Evolutionary conservation across 2,329 filamentous ascomycete species (phyloP), one percentile per base, ranked within the genome.

Genomic region (Aspergillus sp.): DNA sequence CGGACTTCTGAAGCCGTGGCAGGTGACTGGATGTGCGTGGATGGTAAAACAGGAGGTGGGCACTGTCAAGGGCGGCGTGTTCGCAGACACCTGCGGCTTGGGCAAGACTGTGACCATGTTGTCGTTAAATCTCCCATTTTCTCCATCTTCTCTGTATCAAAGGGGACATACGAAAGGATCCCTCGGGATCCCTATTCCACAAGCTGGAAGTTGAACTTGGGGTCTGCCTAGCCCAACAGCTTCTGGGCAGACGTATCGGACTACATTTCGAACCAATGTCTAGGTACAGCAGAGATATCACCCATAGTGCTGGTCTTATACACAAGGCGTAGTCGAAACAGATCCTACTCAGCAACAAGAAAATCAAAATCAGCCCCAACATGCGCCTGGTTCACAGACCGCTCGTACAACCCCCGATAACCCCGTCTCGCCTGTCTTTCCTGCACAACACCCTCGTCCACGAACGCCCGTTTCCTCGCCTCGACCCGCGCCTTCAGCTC

Each of bases 351-450:
- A 1, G 69, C 68, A 2, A 65, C 62, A 4, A 72, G 56, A 47
- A 72, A 72, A 53, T 72, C 66, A 59, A 75, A 75, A 53, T 75
- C 73, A 10, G 64, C 71, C 4, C 73, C 73, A 11, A 72, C 62
- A 51, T 75, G 66, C 4, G 72, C 70, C 52, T 75, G 72, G 41
- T 74, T 75, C 19, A 75, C 73, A n/a, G 67, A 66, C 43, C 71
- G 64, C 52, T 73, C 69, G 58, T 75, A 75, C 42, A 75, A 59
- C 3, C 68, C 71, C 6, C 69, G 65, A 57, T 75, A 75, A 6
- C 73, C 73, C 52, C 73, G 58, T 47, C 60, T 60, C 17, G 52
- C 59, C 47, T 61, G 63, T 52, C 64, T 66, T 38, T 60, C 58
- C 14, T 13, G 16, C 5, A 44, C 19, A 35, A 49, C 44, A 42